Evolutionary conservation across 257 asterid genomes (phyloP), one percentile per base, ranked within the genome.

Genomic region (Gentiana macrophylla): DNA sequence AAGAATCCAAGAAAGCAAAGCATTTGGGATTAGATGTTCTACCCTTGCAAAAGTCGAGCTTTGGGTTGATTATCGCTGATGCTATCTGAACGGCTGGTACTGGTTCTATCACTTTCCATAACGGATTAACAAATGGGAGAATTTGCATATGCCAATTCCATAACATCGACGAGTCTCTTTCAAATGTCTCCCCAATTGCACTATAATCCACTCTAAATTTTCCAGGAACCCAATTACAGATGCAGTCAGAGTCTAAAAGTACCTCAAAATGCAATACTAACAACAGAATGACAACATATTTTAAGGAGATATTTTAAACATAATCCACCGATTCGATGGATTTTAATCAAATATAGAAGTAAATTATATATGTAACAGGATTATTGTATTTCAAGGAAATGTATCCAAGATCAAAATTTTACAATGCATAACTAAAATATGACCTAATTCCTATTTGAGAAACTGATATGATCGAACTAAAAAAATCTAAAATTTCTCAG

Each of bases 61-160:
- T 77, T 71, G 49, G 77, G 92, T 56, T 64, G 47, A 62, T 71
- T 77, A 64, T 58, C 77, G 61, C 76, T 77, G 60, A 70, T 67
- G 62, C 75, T 72, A 67, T 80, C 89, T 60, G 89, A 66, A 62
- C 67, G 67, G 34, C 74, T 57, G 58, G 66, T 55, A 53, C 74
- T 74, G 50, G 59, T 62, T 76, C 76, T 72, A 68, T 85, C 86
- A 89, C 86, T 81, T 81, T 77, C 87, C 97, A 89, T 89, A 52
- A 47, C 71, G 62, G 72, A 70, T 71, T 62, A 67, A 71, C 64
- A 62, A 69, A 62, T 60, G 73, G 55, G 71, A 57, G 65, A 72
- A 62, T 44, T 59, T 70, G 79, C 66, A 76, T 62, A 75, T 59
- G 76, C 84, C 80, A 59, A 80, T 70, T 61, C 74, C 75, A 66